Conservation (phyloP, 139 green algal genomes). For the Micractinium sp. region DNA sequence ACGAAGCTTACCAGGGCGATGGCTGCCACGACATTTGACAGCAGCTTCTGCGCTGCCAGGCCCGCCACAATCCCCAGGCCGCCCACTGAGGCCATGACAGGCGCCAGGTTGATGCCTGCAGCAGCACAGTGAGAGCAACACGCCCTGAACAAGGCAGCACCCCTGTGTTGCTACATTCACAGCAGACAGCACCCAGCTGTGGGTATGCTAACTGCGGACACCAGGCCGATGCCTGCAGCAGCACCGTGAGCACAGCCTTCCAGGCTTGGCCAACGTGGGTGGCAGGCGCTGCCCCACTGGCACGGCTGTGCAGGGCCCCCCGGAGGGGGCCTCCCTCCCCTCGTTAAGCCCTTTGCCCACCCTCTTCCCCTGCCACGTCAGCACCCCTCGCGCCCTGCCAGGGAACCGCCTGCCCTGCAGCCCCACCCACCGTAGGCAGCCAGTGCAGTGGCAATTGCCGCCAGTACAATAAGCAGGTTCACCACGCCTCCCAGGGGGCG, state of each 20-base stretch:
- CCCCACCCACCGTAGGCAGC: background rate
- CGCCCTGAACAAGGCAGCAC: background rate
- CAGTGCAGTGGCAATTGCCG: background rate
- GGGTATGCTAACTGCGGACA: no score
- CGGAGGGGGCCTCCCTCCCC: no score
- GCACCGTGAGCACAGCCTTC: background rate
- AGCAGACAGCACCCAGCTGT: no score
- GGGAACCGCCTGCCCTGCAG: no score
- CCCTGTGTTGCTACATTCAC: background rate
- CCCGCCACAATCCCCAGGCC: constrained; percentile 37
- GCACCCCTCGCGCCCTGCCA: no score
- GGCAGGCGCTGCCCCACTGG: background rate
- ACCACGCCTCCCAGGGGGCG: constrained; percentile 19
- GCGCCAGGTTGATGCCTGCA: constrained; percentile 39
- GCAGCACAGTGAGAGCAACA: background rate
- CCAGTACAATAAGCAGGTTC: constrained; percentile 8
- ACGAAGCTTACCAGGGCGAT: constrained; percentile 17
- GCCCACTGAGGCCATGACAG: constrained; percentile 38
- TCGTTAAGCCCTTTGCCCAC: no score
- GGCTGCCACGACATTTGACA: constrained; percentile 28
- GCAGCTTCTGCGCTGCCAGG: constrained; percentile 20
- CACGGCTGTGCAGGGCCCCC: no score
- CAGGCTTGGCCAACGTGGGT: no score
- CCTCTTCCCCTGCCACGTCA: no score
- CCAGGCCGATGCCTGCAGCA: background rate